Percentiles rank a stretch among this genome's conserved stretches.
Conservation (phyloP, 23 red algal genomes). For the Chondrus crispus region DNA sequence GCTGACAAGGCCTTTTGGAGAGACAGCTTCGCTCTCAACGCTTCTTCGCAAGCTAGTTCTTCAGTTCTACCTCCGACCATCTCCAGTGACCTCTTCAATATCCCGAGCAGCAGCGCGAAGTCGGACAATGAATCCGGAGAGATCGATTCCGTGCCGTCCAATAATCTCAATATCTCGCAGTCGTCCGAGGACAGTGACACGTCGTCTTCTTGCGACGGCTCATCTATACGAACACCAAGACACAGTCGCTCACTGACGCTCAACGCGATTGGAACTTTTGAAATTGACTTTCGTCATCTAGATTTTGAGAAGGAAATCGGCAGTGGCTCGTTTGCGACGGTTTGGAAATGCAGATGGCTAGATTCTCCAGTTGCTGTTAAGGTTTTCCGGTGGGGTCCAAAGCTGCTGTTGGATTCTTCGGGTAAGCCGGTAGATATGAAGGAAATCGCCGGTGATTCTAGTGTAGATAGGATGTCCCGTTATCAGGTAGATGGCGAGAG, state of each 20-base stretch:
- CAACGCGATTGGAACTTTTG: constrained; percentile 53
- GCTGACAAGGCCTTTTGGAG: constrained; percentile 37
- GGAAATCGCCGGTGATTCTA: neutral
- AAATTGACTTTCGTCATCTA: constrained; percentile 50
- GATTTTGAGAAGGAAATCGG: constrained; percentile 50
- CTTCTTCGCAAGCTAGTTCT: neutral
- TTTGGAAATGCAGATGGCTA: constrained; percentile 95
- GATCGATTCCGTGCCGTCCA: neutral
- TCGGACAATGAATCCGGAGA: neutral
- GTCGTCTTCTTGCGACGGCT: neutral
- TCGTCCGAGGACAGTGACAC: neutral
- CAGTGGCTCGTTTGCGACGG: constrained; percentile 90
- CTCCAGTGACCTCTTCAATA: neutral
- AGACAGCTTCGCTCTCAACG: neutral
- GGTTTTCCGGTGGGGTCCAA: constrained; percentile 68
- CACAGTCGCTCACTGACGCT: constrained; percentile 30
- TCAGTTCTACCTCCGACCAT: constrained; percentile 36
- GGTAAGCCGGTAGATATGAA: neutral
- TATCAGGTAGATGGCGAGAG: constrained; percentile 34
- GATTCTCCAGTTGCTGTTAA: constrained; percentile 98
- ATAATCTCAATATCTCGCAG: neutral
- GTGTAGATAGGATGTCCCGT: neutral
- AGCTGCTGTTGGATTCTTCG: constrained; percentile 20
- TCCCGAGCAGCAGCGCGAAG: neutral
- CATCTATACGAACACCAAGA: neutral